Evolutionary conservation across 73 alveolate species (phyloP).

Genomic region (Urostyla sp.): DNA sequence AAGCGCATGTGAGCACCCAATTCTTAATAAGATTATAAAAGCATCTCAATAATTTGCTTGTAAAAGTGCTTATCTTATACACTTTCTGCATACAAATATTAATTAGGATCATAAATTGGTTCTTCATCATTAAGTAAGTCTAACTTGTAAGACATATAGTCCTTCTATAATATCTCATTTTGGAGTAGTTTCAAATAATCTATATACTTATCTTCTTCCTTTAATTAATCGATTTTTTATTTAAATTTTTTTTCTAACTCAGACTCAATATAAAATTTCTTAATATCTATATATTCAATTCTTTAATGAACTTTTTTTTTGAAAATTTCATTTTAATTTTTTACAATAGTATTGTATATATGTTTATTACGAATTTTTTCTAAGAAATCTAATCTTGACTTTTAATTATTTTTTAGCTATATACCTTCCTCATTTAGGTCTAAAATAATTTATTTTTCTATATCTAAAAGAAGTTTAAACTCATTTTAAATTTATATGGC

Average conservation of each 20-base stretch:
- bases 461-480: neutral
- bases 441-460: neutral
- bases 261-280: neutral
- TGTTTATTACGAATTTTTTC: neutral
- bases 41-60: neutral
- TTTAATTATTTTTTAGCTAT: neutral
- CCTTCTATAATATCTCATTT: no score
- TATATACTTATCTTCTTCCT: no score
- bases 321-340: neutral
- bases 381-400: conserved; percentile 12
- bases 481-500: neutral
- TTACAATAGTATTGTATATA: neutral
- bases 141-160: no score
- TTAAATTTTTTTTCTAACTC: neutral
- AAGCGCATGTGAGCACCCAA: neutral
- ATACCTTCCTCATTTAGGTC: conserved; percentile 1
- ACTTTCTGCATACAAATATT: neutral
- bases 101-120: conserved; percentile 1
- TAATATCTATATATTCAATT: neutral
- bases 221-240: neutral
- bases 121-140: neutral
- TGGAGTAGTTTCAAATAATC: no score
- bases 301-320: neutral
- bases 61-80: neutral
- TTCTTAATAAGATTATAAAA: neutral